Percentiles rank a stretch among this genome's conserved stretches.
These are phyloP conservation scores for Cucurbitaria berberidis DNA, from an alignment of 2,329 filamentous ascomycete genomes.

Conservation along the genomic window DNA sequence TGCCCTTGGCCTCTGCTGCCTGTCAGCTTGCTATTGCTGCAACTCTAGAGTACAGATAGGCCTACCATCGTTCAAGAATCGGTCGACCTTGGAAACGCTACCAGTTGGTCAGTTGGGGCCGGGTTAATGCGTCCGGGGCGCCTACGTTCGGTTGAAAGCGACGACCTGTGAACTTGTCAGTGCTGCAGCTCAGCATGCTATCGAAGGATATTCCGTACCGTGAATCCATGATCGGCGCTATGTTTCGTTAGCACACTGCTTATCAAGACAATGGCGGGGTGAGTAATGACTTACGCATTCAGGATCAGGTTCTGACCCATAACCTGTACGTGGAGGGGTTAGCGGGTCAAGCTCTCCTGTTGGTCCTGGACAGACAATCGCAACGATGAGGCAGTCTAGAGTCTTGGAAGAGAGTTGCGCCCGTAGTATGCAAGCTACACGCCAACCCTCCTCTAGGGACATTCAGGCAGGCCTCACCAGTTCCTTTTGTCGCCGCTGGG, in stretches of 20 bases:
- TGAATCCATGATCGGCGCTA: constrained; percentile 72
- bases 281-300: constrained; percentile 53
- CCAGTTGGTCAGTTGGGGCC: constrained; percentile 25
- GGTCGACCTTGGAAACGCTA: constrained; percentile 90
- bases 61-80: constrained; percentile 76
- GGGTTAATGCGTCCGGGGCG: background rate
- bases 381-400: too few species aligned
- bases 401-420: too few species aligned
- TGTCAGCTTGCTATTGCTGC: constrained; percentile 29
- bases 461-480: background rate
- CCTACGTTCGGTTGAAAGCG: constrained; percentile 91
- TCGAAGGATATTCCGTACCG: constrained; percentile 53
- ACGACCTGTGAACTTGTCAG: constrained; percentile 60
- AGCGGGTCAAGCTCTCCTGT: too few species aligned
- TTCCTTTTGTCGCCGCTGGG: background rate
- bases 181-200: constrained; percentile 6
- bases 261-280: constrained; percentile 12
- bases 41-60: background rate
- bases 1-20: constrained; percentile 65
- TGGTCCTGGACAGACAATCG: too few species aligned
- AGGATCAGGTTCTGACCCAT: constrained; percentile 63
- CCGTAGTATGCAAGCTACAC: too few species aligned
- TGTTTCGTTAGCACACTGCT: constrained; percentile 33
- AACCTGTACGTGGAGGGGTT: constrained; percentile 42
- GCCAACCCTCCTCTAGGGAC: background rate